Conservation (phyloP, 495 filamentous ascomycete species). For the Amphirosellinia nigrospora region DNA sequence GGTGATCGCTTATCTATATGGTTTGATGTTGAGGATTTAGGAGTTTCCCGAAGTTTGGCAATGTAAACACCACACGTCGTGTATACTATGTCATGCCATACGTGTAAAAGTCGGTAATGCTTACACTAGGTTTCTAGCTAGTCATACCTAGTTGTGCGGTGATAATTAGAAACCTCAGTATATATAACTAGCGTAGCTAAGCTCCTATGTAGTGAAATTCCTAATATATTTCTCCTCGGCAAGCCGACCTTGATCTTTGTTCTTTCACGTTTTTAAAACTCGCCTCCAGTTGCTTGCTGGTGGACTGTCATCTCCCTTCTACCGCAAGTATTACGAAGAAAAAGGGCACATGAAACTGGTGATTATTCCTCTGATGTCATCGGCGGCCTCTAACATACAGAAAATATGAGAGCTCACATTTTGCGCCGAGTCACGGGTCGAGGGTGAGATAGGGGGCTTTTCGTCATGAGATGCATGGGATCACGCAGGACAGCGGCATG, state of each 20-base stretch:
- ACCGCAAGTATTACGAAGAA: neutral
- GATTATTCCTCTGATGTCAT: neutral
- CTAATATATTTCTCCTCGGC: neutral
- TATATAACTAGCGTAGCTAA: conserved; percentile 10
- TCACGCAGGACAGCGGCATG: conserved; percentile 18
- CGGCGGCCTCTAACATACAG: conserved; percentile 5
- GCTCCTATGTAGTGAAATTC: neutral
- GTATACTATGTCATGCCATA: neutral
- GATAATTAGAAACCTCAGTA: neutral
- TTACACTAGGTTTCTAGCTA: neutral
- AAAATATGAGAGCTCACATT: conserved; percentile 21
- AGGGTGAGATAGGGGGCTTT: neutral
- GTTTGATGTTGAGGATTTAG: no score
- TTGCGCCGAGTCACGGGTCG: neutral
- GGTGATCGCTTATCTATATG: neutral
- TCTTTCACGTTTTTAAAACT: neutral
- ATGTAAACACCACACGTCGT: no score
- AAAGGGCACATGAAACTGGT: neutral
- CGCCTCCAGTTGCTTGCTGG: no score
- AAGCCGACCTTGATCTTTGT: neutral
- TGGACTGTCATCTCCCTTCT: neutral
- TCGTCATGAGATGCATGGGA: conserved; percentile 20
- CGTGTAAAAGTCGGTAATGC: neutral
- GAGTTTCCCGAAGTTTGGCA: no score
- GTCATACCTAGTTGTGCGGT: neutral